Evolutionary conservation across 805 yeast genomes (phyloP), one percentile per base, ranked within the genome.

Genomic region (Zygosaccharomyces siamensis): DNA sequence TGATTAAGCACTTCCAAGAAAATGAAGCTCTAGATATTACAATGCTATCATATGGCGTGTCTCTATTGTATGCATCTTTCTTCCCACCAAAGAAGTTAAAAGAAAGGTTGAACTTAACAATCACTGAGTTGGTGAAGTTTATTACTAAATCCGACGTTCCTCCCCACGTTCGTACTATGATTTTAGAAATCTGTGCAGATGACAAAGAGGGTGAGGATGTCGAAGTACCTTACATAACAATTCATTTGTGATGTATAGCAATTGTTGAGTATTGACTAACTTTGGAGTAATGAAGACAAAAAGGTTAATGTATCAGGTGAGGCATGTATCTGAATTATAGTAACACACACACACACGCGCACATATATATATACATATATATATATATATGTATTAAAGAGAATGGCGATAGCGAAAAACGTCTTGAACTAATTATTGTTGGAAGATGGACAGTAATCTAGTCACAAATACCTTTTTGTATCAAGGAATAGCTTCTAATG

Each of bases 121-220:
- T 92, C 48, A 82, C 95, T 2, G 78, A 86, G 54, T 72, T 92
- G 59, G 86, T 89, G 55, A 89, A 88, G 64, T 71, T 78, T n/a
- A 90, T 93, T 33, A 82, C 95, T 46, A 89, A 89, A 74, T 86
- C 86, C 64, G 88, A 86, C 16, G 71, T 93, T 40, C 85, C 89
- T 11, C 64, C 74, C 3, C 89, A 86, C 64, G 83, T 81, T 49
- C 81, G 82, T 68, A 83, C 88, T 14, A 73, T 93, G 71, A 83
- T 92, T 50, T 77, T 93, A 49, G 99, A 92, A 70, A 78, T 93
- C 40, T 89, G 96, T 66, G 86, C 92, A 52, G 98, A 93, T 61
- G 99, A 93, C 66, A 74, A 80, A 62, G 78, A 83, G 40, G 99
- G 92, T 31, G 98, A 93, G 65, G 99, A 93, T 66, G 97, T 89